Evolutionary conservation across 1,284 basidiomycete genomes (phyloP).

Genomic region (Singerocomus inundabilis): DNA sequence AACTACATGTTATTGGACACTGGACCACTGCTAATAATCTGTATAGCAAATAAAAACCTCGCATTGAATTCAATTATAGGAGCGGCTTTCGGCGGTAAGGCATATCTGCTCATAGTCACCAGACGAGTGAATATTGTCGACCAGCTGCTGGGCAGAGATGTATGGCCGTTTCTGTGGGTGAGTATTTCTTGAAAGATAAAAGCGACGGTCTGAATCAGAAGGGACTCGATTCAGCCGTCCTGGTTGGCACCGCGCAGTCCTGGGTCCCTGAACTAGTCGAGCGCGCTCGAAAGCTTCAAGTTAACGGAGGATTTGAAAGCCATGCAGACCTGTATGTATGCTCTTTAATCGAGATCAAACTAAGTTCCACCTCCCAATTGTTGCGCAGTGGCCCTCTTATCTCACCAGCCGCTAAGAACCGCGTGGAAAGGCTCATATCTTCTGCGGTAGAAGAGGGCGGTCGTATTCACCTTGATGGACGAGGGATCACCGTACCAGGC

Average conservation of each 20-base stretch:
- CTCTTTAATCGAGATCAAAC: not conserved
- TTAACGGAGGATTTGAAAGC: constrained; percentile 89
- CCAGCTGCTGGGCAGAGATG: constrained; percentile 94
- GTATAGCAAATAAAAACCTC: constrained; percentile 87
- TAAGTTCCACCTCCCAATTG: constrained; percentile 1
- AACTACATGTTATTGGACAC: constrained; percentile 13
- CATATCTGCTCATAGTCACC: constrained; percentile 21
- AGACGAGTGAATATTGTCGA: constrained; percentile 43
- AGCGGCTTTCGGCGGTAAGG: constrained; percentile 87
- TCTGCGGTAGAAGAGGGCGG: constrained; percentile 88
- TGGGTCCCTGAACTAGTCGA: constrained; percentile 90
- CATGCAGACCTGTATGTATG: constrained; percentile 80
- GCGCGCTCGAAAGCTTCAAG: constrained; percentile 78
- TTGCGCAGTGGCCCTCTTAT: constrained; percentile 84
- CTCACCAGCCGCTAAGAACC: constrained; percentile 81
- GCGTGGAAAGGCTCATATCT: constrained; percentile 76
- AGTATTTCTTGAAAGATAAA: constrained; percentile 30
- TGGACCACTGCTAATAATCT: constrained; percentile 2
- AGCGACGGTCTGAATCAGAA: constrained; percentile 2
- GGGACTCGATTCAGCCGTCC: constrained; percentile 49
- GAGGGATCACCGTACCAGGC: constrained; percentile 63
- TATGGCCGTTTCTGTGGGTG: constrained; percentile 91
- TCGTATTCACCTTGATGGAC: constrained; percentile 85
- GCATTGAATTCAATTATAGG: constrained; percentile 93
- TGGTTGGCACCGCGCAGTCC: constrained; percentile 80